A percentile compares a stretch with the other conserved stretches of the same genome.
These are phyloP conservation scores for Irpex sp. DNA, from an alignment of 1,284 basidiomycete species.

Conservation along the genomic window DNA sequence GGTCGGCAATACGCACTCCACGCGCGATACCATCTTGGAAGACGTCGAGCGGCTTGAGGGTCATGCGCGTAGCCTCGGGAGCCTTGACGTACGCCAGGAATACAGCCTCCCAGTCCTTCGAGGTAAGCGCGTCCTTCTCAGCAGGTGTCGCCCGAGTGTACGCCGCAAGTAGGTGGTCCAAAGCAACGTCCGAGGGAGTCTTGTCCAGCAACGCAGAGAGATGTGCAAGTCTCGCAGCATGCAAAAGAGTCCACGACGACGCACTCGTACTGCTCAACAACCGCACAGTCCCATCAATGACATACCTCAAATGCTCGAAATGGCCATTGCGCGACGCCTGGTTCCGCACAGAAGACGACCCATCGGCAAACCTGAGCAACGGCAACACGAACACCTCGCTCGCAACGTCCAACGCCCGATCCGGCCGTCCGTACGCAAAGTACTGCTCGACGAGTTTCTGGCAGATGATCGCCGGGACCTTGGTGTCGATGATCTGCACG, in stretches of 20 bases:
- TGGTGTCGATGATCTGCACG: too few species aligned
- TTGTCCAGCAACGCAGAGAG: neutral
- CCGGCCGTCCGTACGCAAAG: conserved; percentile 11
- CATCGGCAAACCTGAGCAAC: neutral
- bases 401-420: conserved; percentile 15
- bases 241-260: neutral
- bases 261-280: neutral
- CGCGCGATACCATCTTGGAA: neutral
- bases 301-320: neutral
- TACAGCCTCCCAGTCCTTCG: neutral
- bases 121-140: conserved; percentile 1
- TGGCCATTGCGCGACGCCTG: neutral
- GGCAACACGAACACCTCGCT: neutral
- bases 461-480: conserved; percentile 6
- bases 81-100: neutral
- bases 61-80: neutral
- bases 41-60: neutral
- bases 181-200: neutral
- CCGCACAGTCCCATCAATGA: neutral
- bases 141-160: neutral
- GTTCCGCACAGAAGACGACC: neutral
- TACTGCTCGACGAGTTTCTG: conserved; percentile 18
- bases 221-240: neutral
- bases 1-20: neutral
- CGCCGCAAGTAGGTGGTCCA: neutral